These are phyloP conservation scores for Candida yuanshanica DNA, from an alignment of 805 yeast species.

Conservation along the genomic window DNA sequence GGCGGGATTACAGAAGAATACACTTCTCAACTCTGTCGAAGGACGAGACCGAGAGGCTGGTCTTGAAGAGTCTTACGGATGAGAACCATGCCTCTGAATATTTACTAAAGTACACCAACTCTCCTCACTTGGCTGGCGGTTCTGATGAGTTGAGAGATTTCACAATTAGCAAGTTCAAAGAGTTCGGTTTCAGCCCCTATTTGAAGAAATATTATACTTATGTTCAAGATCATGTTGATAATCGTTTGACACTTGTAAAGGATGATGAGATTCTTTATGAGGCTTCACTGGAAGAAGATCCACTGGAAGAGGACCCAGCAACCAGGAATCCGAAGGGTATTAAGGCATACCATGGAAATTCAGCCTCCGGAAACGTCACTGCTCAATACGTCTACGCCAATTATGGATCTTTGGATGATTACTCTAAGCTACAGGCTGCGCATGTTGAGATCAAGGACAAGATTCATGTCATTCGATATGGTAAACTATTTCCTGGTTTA, in stretches of 20 bases:
- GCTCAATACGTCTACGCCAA: constrained; percentile 53
- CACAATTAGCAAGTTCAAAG: constrained; percentile 43
- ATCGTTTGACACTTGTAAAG: constrained; percentile 33
- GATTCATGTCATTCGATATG: constrained; percentile 54
- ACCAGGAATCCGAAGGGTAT: constrained; percentile 39
- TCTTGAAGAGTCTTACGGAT: constrained; percentile 34
- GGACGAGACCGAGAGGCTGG: constrained; percentile 64
- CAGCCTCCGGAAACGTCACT: constrained; percentile 56
- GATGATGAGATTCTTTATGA: constrained; percentile 34
- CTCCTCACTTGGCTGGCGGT: constrained; percentile 32
- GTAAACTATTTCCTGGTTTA: constrained; percentile 44
- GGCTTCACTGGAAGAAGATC: constrained; percentile 45
- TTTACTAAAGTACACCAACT: constrained; percentile 18
- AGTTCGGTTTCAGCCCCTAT: constrained; percentile 44
- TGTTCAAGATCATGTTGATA: constrained; percentile 46
- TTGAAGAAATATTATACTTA: constrained; percentile 53
- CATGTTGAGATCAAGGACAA: constrained; percentile 45
- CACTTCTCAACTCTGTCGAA: constrained; percentile 62
- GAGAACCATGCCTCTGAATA: constrained; percentile 29
- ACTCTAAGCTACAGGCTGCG: constrained; percentile 31
- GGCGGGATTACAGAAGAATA: constrained; percentile 72
- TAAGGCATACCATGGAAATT: constrained; percentile 58
- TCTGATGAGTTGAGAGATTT: constrained; percentile 39
- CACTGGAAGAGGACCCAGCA: constrained; percentile 34
- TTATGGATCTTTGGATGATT: constrained; percentile 55